phyloP scores from a whole-genome alignment of 2,329 filamentous ascomycete species.

The Colletotrichum sp. region DNA sequence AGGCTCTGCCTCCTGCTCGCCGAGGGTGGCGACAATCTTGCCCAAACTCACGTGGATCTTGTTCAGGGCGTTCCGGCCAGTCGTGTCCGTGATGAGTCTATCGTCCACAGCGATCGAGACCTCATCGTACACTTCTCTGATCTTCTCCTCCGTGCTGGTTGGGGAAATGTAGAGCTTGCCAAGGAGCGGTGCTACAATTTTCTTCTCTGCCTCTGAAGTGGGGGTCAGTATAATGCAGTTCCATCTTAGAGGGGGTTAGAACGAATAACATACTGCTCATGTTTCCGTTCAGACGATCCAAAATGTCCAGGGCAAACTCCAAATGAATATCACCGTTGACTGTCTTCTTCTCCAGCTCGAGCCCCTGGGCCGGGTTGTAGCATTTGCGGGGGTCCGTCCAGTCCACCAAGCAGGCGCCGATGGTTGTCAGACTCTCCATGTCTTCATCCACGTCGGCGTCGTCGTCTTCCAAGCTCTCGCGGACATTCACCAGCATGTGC shows the following conservation, averaged over 20 bases:
- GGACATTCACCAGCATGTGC: constrained; percentile 74
- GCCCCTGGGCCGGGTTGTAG: constrained; percentile 55
- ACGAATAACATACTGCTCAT: constrained; percentile 64
- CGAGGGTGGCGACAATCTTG: constrained; percentile 69
- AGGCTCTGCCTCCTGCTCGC: constrained; percentile 44
- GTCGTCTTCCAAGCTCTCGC: constrained; percentile 76
- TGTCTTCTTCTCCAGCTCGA: constrained; percentile 65
- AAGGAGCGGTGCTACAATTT: constrained; percentile 77
- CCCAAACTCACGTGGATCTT: constrained; percentile 72
- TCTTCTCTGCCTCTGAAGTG: constrained; percentile 79
- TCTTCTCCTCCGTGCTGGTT: constrained; percentile 62
- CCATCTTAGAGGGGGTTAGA: neutral
- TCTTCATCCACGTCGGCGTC: constrained; percentile 76
- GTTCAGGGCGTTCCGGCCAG: constrained; percentile 67
- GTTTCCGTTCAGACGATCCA: constrained; percentile 74
- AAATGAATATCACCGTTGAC: constrained; percentile 82
- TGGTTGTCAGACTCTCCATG: constrained; percentile 79
- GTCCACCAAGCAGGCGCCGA: constrained; percentile 85
- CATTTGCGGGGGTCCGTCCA: constrained; percentile 94
- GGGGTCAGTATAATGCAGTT: constrained; percentile 31
- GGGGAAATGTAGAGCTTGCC: constrained; percentile 83
- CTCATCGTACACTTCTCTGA: constrained; percentile 62
- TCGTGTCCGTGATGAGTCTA: constrained; percentile 63
- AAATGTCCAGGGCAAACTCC: constrained; percentile 75
- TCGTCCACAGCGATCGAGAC: constrained; percentile 68